Evolutionary conservation across 2,329 filamentous ascomycete genomes (phyloP), one percentile per base, ranked within the genome.

Genomic region (Emmonsiellopsis sp.): DNA sequence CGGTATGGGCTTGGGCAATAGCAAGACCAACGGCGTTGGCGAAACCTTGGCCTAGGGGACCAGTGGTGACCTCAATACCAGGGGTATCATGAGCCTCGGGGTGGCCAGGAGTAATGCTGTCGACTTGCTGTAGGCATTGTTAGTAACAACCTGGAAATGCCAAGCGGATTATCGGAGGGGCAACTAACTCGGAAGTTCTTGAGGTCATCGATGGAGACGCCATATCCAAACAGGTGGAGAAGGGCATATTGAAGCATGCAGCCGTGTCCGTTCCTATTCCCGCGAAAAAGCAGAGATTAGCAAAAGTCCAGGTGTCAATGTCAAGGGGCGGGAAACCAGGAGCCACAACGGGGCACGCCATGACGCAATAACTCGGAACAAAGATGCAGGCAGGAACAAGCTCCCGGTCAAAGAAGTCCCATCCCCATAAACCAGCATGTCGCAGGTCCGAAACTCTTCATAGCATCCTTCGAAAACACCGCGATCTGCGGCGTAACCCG

Each of bases 191-290:
- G 87, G 88, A 98, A 98, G 65, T 79, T 76, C 84, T 97, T 98
- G 64, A 98, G 74, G 76, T 97, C 93, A 67, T 98, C 88, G 58
- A 98, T 79, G 67, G 82, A 82, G 63, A 98, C 65, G 59, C 77
- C 82, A 73, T 95, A 98, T 73, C 93, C 93, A 75, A 91, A 95
- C 54, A 98, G 81, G 80, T 98, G 93, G 67, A 98, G 87, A 63
- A 98, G 83, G 67, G 92, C 87, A 85, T 98, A 98, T 74, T 96
- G 93, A 57, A 98, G 88, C 91, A 98, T 95, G 83, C 93, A 98
- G 65, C 86, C 93, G 78, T 98, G 93, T 65, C 93, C 93, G 80
- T 98, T 98, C 58, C 91, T 96, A 65, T 46, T 27, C 5, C 14
- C 34, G 13, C 17, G 32, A 31, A 32, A 14, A 31, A 32, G 49